phyloP scores from a whole-genome alignment of 108 stramenopile species.

The Pinguiococcus pyrenoidosus region DNA sequence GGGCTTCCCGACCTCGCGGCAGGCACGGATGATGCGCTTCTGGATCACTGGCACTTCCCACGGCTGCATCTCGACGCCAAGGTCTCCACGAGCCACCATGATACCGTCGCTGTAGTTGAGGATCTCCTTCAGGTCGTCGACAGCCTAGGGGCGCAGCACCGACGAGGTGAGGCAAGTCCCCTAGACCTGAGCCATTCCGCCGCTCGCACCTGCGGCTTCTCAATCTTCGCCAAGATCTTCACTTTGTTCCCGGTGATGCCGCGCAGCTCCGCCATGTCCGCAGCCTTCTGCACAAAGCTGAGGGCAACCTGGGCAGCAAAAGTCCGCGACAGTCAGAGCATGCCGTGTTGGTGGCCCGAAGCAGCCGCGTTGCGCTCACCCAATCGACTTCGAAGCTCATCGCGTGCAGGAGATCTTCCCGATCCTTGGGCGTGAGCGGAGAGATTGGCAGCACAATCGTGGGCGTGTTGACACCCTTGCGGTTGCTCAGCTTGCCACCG shows the following conservation, averaged over 20 bases:
- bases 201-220: slow-evolving; percentile 72
- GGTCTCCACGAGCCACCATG: slow-evolving; percentile 93
- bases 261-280: slow-evolving; percentile 67
- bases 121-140: slow-evolving; percentile 53
- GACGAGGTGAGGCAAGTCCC: too few relatives aligned
- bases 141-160: slow-evolving; percentile 63
- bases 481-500: slow-evolving; percentile 67
- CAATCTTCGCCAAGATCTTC: slow-evolving; percentile 89
- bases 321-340: too few relatives aligned
- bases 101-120: slow-evolving; percentile 75
- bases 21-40: slow-evolving; percentile 81
- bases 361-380: too few relatives aligned
- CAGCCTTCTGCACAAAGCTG: slow-evolving; percentile 77
- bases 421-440: slow-evolving; percentile 74
- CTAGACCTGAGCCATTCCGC: background rate
- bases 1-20: slow-evolving; percentile 65
- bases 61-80: slow-evolving; percentile 85
- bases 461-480: slow-evolving; percentile 85
- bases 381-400: slow-evolving; percentile 79
- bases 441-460: slow-evolving; percentile 79
- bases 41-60: slow-evolving; percentile 90
- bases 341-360: too few relatives aligned
- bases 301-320: too few relatives aligned
- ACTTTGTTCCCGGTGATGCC: slow-evolving; percentile 53
- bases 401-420: slow-evolving; percentile 70